A percentile compares a stretch with the other conserved stretches of the same genome.
phyloP scores from a whole-genome alignment of 106 monocot species.

The Allium cepa region DNA sequence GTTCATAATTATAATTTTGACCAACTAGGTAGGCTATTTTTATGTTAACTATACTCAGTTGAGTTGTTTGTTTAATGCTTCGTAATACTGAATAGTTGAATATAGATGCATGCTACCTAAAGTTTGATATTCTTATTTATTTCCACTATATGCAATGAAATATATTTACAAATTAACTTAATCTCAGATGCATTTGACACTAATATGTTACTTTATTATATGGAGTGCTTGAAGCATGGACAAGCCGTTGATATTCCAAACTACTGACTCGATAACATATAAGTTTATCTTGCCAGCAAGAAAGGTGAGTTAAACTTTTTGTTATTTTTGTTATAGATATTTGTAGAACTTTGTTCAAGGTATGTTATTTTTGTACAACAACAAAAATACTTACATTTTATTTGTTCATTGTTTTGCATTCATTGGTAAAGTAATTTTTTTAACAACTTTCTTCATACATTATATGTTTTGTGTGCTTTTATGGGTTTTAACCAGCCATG shows the following conservation, averaged over 20 bases:
- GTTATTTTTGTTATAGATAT: neutral
- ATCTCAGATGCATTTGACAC: conserved; percentile 91
- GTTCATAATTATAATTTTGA: conserved; percentile 78
- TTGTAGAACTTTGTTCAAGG: too few relatives aligned
- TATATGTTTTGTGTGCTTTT: too few relatives aligned
- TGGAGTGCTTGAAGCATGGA: conserved; percentile 69
- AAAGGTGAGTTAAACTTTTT: conserved; percentile 44
- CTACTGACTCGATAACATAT: conserved; percentile 69
- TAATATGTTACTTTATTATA: conserved; percentile 59
- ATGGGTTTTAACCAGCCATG: too few relatives aligned
- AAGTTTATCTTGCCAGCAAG: conserved; percentile 47
- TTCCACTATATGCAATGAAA: too few relatives aligned
- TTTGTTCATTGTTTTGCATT: too few relatives aligned
- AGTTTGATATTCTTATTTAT: neutral
- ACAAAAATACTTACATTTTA: too few relatives aligned
- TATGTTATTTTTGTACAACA: too few relatives aligned
- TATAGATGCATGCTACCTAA: neutral
- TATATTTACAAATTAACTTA: conserved; percentile 7
- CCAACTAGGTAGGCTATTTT: conserved; percentile 43
- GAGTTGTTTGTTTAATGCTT: too few relatives aligned
- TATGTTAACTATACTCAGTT: too few relatives aligned
- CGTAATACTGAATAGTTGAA: neutral
- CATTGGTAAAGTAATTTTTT: too few relatives aligned
- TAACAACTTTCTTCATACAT: too few relatives aligned
- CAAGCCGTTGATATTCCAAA: conserved; percentile 70